Conservation (phyloP, 2,329 filamentous ascomycete species). For the Neoascochyta sp. region DNA sequence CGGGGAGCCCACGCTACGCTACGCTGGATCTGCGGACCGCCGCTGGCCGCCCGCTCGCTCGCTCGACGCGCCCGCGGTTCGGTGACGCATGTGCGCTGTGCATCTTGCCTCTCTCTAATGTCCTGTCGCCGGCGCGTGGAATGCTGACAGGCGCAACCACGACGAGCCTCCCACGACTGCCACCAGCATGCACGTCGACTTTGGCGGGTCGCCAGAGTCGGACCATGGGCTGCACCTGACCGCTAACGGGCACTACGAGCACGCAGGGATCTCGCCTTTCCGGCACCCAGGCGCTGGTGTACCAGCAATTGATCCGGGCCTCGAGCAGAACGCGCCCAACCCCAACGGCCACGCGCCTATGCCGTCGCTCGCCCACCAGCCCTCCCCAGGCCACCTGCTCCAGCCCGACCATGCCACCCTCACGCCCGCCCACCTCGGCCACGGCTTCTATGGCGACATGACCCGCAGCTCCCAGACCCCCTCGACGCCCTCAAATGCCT, state of each 20-base stretch:
- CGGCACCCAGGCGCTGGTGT: constrained; percentile 29
- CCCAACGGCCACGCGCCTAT: constrained; percentile 38
- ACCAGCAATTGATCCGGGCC: constrained; percentile 36
- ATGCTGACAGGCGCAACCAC: constrained; percentile 25
- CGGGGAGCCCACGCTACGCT: no score
- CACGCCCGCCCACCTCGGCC: constrained; percentile 25
- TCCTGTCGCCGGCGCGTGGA: no score
- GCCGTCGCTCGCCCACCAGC: constrained; percentile 27
- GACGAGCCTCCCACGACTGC: constrained; percentile 19
- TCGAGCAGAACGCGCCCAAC: constrained; percentile 34
- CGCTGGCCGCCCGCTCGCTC: no score
- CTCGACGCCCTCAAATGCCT: constrained; percentile 37
- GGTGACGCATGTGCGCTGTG: no score
- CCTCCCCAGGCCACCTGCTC: constrained; percentile 30
- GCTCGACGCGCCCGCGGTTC: no score
- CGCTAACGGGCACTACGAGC: constrained; percentile 33
- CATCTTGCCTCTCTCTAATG: no score
- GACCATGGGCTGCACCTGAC: constrained; percentile 33
- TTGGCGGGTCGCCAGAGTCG: constrained; percentile 31
- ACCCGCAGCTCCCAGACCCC: constrained; percentile 36
- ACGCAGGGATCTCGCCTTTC: constrained; percentile 33
- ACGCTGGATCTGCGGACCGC: no score
- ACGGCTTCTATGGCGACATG: constrained; percentile 40
- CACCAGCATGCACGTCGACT: constrained; percentile 41
- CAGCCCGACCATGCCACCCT: constrained; percentile 35